These are phyloP conservation scores for Aspergillus awamori DNA, from an alignment of 2,329 filamentous ascomycete genomes.

Conservation along the genomic window DNA sequence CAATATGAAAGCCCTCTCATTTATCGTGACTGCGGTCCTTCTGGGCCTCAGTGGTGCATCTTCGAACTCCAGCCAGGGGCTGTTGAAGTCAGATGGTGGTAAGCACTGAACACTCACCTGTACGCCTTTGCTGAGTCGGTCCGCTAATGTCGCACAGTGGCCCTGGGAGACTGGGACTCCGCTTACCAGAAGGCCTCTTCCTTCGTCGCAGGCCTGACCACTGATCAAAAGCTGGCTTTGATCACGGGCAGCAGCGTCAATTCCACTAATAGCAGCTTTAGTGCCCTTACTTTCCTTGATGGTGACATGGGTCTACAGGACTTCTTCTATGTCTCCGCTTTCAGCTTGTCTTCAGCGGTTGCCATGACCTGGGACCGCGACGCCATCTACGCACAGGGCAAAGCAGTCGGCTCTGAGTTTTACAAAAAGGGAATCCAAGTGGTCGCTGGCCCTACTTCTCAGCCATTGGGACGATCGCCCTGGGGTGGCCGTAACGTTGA, in stretches of 20 bases:
- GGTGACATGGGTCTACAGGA: conserved; percentile 25
- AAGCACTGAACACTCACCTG: neutral
- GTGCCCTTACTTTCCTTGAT: conserved; percentile 25
- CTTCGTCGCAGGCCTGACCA: conserved; percentile 23
- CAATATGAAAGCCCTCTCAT: neutral
- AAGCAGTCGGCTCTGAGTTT: conserved; percentile 22
- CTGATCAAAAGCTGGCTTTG: conserved; percentile 29
- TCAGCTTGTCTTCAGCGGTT: conserved; percentile 21
- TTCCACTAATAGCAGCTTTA: conserved; percentile 27
- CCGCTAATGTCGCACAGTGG: neutral
- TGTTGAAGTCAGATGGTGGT: conserved; percentile 6
- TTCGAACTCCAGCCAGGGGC: conserved; percentile 3
- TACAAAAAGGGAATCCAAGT: conserved; percentile 26
- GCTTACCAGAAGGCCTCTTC: conserved; percentile 23
- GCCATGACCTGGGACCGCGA: conserved; percentile 27
- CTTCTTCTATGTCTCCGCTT: conserved; percentile 27
- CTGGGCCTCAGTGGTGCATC: neutral
- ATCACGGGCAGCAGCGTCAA: conserved; percentile 31
- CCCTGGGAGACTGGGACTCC: conserved; percentile 18
- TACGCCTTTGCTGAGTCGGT: too few species aligned
- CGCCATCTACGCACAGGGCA: conserved; percentile 24
- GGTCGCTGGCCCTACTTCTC: conserved; percentile 21
- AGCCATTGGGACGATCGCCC: conserved; percentile 23
- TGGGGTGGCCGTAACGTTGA: conserved; percentile 35
- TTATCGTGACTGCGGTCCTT: conserved; percentile 2